Evolutionary conservation across 805 yeast species (phyloP).

Genomic region (Brettanomyces nanus): DNA sequence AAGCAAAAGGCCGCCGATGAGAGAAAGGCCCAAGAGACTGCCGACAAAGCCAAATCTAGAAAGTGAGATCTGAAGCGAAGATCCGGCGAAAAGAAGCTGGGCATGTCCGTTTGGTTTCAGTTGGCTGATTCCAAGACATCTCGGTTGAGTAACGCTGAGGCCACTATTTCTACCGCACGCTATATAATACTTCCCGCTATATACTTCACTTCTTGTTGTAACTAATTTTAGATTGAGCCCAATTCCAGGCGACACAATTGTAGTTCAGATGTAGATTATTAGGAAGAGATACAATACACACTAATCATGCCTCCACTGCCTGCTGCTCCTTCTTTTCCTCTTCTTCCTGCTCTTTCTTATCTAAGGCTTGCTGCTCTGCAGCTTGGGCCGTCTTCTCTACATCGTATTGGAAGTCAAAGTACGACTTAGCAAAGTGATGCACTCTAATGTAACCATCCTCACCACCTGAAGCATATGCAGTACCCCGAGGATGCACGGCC

Average conservation of each 20-base stretch:
- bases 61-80: too few relatives aligned
- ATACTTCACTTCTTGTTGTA: too few relatives aligned
- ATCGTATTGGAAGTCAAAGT: slow-evolving; percentile 88
- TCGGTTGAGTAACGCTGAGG: too few relatives aligned
- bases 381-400: slow-evolving; percentile 71
- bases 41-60: slow-evolving; percentile 13
- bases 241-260: not conserved
- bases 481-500: slow-evolving; percentile 91
- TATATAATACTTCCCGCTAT: too few relatives aligned
- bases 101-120: too few relatives aligned
- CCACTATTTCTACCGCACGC: too few relatives aligned
- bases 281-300: too few relatives aligned
- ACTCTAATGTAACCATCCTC: slow-evolving; percentile 97
- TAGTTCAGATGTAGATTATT: not conserved
- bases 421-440: slow-evolving; percentile 86
- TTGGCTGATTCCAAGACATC: too few relatives aligned
- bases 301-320: too few relatives aligned
- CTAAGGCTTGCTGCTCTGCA: slow-evolving; percentile 9
- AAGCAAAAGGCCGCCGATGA: slow-evolving; percentile 78
- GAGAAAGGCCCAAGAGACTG: slow-evolving; percentile 22
- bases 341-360: slow-evolving; percentile 3
- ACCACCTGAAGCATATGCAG: slow-evolving; percentile 92
- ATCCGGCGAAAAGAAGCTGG: too few relatives aligned
- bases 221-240: too few relatives aligned
- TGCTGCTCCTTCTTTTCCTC: slow-evolving; percentile 1